Evolutionary conservation across 2,329 filamentous ascomycete species (phyloP).

Genomic region (Colletotrichum brevisporum): DNA sequence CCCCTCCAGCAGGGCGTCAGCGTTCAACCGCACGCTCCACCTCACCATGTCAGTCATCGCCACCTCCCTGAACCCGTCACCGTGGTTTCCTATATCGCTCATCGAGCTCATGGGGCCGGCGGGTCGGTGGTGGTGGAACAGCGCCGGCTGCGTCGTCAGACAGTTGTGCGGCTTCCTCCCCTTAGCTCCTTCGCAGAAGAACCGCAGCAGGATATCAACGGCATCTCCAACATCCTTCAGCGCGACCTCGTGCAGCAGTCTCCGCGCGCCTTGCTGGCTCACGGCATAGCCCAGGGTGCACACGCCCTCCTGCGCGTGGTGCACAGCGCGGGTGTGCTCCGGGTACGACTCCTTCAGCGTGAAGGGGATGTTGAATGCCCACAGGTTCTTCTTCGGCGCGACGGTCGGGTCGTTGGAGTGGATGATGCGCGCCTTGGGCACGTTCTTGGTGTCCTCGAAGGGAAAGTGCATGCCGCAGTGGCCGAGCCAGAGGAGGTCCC

Average conservation of each 20-base stretch:
- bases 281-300: conserved; percentile 62
- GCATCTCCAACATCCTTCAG: conserved; percentile 55
- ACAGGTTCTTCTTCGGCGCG: conserved; percentile 50
- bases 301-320: conserved; percentile 55
- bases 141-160: conserved; percentile 56
- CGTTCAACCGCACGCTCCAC: conserved; percentile 58
- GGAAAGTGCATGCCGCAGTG: conserved; percentile 59
- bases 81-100: conserved; percentile 56
- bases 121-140: conserved; percentile 62
- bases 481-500: conserved; percentile 67
- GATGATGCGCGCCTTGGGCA: conserved; percentile 51
- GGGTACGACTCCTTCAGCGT: conserved; percentile 53
- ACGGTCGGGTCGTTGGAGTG: conserved; percentile 53
- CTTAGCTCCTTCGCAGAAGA: conserved; percentile 59
- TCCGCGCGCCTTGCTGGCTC: conserved; percentile 58
- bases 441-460: conserved; percentile 30
- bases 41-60: conserved; percentile 53
- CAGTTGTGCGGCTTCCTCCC: conserved; percentile 54
- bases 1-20: conserved; percentile 54
- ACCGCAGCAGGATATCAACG: conserved; percentile 61
- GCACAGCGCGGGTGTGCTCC: conserved; percentile 59
- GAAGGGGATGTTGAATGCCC: conserved; percentile 52
- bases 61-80: conserved; percentile 47
- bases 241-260: conserved; percentile 59
- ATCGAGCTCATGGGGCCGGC: conserved; percentile 51